These are phyloP conservation scores for Drechslerella coelobrocha DNA, from an alignment of 2,329 filamentous ascomycete genomes.

Conservation along the genomic window DNA sequence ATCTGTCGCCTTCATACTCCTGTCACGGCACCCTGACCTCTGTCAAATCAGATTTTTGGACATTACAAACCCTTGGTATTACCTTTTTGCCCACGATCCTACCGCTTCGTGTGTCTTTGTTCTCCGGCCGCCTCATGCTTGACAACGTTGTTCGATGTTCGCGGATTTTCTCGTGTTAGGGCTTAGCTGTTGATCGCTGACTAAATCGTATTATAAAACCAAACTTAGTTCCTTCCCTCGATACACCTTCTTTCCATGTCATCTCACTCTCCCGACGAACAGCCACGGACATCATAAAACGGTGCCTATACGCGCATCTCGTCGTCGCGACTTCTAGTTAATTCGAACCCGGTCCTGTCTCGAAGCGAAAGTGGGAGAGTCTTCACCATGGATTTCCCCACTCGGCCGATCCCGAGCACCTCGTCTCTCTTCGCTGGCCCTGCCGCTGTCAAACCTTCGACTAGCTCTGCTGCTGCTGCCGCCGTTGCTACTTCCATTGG, in stretches of 20 bases:
- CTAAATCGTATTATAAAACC: conserved; percentile 27
- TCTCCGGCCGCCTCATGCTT: conserved; percentile 6
- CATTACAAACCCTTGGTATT: conserved; percentile 28
- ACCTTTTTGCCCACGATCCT: conserved; percentile 41
- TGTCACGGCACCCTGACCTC: conserved; percentile 31
- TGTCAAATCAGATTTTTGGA: conserved; percentile 43
- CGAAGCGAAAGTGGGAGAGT: conserved; percentile 1
- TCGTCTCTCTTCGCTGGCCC: conserved; percentile 36
- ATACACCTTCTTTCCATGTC: conserved; percentile 14
- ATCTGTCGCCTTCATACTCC: conserved; percentile 33
- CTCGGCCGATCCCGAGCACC: conserved; percentile 39
- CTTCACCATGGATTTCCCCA: conserved; percentile 48
- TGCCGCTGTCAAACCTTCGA: conserved; percentile 37
- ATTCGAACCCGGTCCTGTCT: conserved; percentile 15
- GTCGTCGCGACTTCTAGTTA: not conserved
- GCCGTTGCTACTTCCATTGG: conserved; percentile 1
- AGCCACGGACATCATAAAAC: conserved; percentile 11
- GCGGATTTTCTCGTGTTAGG: conserved; percentile 9
- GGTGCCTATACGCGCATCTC: not conserved
- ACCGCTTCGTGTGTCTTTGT: not conserved
- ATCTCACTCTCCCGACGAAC: conserved; percentile 10
- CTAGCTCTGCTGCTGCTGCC: conserved; percentile 5
- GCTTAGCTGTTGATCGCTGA: conserved; percentile 17
- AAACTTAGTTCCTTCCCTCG: not conserved
- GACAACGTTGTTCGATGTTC: not conserved